Base-by-base conservation (phyloP, 106 monocot genomes). In the Acanthochlamys bracteata region DNA sequence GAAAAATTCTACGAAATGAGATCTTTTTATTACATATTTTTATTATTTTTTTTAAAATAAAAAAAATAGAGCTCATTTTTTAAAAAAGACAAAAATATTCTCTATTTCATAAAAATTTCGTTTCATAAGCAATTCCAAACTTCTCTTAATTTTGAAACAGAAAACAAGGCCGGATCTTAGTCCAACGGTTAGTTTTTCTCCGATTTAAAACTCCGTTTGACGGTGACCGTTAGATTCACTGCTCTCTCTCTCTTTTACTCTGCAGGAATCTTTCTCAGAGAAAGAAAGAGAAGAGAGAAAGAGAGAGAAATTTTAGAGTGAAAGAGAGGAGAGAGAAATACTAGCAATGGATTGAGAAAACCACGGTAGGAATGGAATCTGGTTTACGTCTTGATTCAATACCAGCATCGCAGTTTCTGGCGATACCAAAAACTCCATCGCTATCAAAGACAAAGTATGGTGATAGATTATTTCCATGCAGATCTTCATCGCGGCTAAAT, bases 391-490 rank as follows among this genome's bases (percentile, higher is more conserved):
- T 93, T 42, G 85, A 88, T 41, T 27, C 80, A 46, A 59, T 73
- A 11, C 78, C 79, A 1, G 23, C 73, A 55, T 3, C 49, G 9
- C 73, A 61, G 56, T 83, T 83, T 69, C 73, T 84, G 6, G 51
- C 68, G 10, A 47, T 81, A 9, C 80, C 88, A 20, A 90, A 86
- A 69, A 80, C 84, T 19, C 71, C 85, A 0, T 88, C 96, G 23
- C 91, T 91, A 0, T 85, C 82, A 23, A 98, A 98, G 61, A 82
- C 84, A 0, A 91, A 84, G 0, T 98, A 98, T 72, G 81, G 96
- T 74, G 96, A 98, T 54, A 66, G 96, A 7, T 98, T 98, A 80
- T 91, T 98, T 57, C 96, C 96, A 3, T 98, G 96, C 77, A 49
- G 96, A 13, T 78, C 96, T 17, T 88, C 88, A 7, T 96, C 96